Evolutionary conservation across 768 basidiomycete genomes (phyloP), one percentile per base, ranked within the genome.

Genomic region (Vararia minispora): DNA sequence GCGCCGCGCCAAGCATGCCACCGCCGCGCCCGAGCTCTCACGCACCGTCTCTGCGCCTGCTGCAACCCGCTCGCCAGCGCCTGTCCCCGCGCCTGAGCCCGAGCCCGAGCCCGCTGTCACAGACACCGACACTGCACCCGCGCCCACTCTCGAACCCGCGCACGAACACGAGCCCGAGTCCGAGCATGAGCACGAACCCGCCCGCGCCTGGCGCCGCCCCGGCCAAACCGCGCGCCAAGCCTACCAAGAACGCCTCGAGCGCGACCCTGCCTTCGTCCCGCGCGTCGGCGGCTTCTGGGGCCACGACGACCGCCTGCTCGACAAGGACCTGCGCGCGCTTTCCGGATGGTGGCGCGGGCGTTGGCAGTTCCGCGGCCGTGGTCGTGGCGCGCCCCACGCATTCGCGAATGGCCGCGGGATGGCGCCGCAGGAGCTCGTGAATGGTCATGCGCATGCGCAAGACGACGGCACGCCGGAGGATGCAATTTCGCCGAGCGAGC

Each of bases 211-310:
- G 34, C 70, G 68, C 12, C 60, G 62, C 16, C 49, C 65, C 3
- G 72, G 72, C 3, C 76, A 74, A 41, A 69, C 73, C 17, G 85
- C 79, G 27, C 83, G 90, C 33, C 86, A 90, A 55, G 83, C 77
- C 14, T 94, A 95, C 58, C 79, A 87, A 45, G 72, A 85, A 46
- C 76, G 80, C 22, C 65, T 94, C 18, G 79, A 87, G 41, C 65
- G 60, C 9, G 91, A 95, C 55, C 90, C 91, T 2, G 85, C 87
- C 2, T 90, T 79, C 55, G 83, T 88, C 21, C 91, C 91, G 17
- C 82, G 78, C 18, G 83, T 92, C 17, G 91, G 91, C 39, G 81
- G 80, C 45, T 95, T 95, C 54, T 95, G 88, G 89, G 79, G 85
- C 4, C 91, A 95, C 54, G 91, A 95, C 57, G 90, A 94, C 56